Percentiles rank a stretch among this genome's conserved stretches.
phyloP scores from a whole-genome alignment of 352 stramenopile species.

The Phytophthora aleatoria region DNA sequence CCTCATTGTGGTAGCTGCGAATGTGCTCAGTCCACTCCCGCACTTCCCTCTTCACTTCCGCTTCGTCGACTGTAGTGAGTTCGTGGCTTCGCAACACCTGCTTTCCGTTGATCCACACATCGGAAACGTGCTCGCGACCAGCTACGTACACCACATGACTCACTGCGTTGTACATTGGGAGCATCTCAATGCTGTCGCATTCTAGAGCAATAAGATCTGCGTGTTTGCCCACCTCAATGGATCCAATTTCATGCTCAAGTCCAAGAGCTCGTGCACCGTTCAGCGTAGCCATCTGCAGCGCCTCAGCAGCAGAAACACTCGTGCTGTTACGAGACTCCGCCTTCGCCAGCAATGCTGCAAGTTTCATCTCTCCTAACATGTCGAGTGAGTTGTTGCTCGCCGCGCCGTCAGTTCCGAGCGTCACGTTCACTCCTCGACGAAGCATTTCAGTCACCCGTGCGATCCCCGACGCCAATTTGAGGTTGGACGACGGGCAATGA shows the following conservation, averaged over 20 bases:
- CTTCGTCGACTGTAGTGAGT: conserved; percentile 76
- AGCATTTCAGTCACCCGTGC: conserved; percentile 77
- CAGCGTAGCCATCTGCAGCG: conserved; percentile 88
- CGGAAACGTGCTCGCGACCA: conserved; percentile 82
- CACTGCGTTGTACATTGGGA: conserved; percentile 88
- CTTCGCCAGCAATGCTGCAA: conserved; percentile 85
- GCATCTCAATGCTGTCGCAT: conserved; percentile 82
- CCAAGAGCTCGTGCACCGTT: conserved; percentile 88
- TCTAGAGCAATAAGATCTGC: conserved; percentile 85
- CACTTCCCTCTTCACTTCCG: conserved; percentile 55
- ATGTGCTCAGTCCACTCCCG: conserved; percentile 63
- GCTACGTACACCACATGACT: conserved; percentile 89
- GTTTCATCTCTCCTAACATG: conserved; percentile 91
- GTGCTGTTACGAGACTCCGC: conserved; percentile 63
- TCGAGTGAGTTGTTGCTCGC: conserved; percentile 91
- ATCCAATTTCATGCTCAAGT: conserved; percentile 78
- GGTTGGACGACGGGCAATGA: conserved; percentile 91
- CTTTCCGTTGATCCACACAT: conserved; percentile 91
- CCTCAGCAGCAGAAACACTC: conserved; percentile 56
- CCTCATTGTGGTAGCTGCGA: conserved; percentile 16
- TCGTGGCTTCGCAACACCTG: conserved; percentile 66
- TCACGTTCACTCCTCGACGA: conserved; percentile 83
- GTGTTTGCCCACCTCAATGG: conserved; percentile 83
- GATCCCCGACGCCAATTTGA: conserved; percentile 89
- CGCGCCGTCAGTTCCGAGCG: conserved; percentile 84